Evolutionary conservation across 306 rosid species (phyloP).

Genomic region (Oxytropis ochrocephala): DNA sequence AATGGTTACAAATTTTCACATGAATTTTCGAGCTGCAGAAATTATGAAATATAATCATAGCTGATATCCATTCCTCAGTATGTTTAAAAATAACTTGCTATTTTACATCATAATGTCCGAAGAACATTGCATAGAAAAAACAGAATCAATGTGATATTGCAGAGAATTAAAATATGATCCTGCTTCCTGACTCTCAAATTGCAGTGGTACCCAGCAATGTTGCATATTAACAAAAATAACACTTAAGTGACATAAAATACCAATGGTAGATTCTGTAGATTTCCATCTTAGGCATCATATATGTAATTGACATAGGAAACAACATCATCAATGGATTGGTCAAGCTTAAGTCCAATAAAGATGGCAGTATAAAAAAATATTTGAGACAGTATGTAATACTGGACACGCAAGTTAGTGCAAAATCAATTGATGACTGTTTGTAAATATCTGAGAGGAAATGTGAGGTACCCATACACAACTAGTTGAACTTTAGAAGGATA

Average conservation of each 20-base stretch:
- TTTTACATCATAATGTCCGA: not conserved
- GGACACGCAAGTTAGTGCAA: not conserved
- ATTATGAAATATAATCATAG: not conserved
- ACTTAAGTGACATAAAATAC: not conserved
- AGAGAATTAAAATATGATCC: slow-evolving; percentile 6
- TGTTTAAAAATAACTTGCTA: not conserved
- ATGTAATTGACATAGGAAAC: not conserved
- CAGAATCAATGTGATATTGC: not conserved
- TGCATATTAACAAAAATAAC: not conserved
- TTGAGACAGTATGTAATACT: not conserved
- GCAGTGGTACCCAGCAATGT: not conserved
- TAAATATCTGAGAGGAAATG: not conserved
- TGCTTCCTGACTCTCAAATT: not conserved
- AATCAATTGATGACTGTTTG: not conserved
- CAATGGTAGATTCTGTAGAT: not conserved
- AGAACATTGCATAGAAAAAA: not conserved
- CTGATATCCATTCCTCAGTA: not conserved
- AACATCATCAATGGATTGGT: not conserved
- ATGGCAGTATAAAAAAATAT: not conserved
- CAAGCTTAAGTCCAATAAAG: not conserved
- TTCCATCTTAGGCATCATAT: not conserved
- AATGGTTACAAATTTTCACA: slow-evolving; percentile 1
- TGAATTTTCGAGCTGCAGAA: not conserved
- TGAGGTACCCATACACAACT: not conserved
- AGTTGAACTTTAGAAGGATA: slow-evolving; percentile 1